These are phyloP conservation scores for Colletotrichum nymphaeae DNA, from an alignment of 2,329 filamentous ascomycete species.

Conservation along the genomic window DNA sequence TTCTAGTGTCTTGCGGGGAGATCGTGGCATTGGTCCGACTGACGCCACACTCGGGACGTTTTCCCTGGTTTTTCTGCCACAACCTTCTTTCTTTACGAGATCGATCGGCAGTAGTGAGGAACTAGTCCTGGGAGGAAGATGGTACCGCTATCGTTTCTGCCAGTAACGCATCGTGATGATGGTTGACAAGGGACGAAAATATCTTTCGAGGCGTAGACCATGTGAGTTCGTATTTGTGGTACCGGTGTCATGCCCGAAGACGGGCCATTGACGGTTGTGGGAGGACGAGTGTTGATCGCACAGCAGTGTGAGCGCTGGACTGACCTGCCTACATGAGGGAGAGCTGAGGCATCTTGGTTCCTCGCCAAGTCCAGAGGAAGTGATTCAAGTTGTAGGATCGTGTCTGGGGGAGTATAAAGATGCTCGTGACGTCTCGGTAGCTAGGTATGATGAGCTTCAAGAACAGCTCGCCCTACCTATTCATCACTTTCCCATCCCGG, in stretches of 20 bases:
- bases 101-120: background rate
- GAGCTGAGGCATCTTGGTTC: background rate
- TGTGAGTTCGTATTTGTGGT: slow-evolving; percentile 17
- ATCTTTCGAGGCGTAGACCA: background rate
- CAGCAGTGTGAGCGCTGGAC: background rate
- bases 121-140: background rate
- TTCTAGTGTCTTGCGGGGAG: slow-evolving; percentile 7
- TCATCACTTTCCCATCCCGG: too few relatives aligned
- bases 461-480: too few relatives aligned
- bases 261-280: slow-evolving; percentile 1
- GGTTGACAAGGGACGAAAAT: slow-evolving; percentile 1
- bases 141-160: background rate
- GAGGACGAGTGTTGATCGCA: background rate
- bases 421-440: background rate
- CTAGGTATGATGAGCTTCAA: background rate
- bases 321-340: background rate
- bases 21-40: background rate
- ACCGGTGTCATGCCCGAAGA: background rate
- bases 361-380: background rate
- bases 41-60: background rate
- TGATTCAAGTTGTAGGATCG: background rate
- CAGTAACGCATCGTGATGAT: background rate
- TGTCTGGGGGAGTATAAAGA: background rate
- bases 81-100: background rate
- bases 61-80: background rate